Base-by-base conservation (phyloP, 495 filamentous ascomycete genomes). In the Entonaema liquescens region DNA sequence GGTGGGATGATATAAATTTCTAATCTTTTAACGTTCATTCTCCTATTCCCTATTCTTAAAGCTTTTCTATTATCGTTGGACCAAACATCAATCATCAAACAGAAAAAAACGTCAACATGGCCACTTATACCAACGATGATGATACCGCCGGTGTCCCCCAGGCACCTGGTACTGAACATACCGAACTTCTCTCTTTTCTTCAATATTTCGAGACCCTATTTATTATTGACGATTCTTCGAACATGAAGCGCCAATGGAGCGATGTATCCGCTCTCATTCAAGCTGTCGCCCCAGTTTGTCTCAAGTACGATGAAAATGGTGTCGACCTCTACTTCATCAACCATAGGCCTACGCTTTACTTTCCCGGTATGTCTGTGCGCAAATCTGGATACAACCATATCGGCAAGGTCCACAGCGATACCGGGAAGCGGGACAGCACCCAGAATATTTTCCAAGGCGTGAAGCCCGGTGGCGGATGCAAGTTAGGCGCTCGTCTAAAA, bases 371-470 rank as follows among this genome's bases (percentile, higher is more conserved):
- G 64, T 63, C 59, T 28, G 64, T 72, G 7, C 69, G 69, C 52
- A 72, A 72, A 44, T 72, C 69, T 11, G 69, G 69, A 13, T 72
- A 72, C 29, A 72, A 72, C 64, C 69, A 72, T 40, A 72, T 72
- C 49, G 64, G 64, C 19, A 47, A 72, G 25, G 69, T 72, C 50
- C 63, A 72, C 47, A 64, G 69, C 64, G 69, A 63, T 35, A 64
- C 26, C 26, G 69, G 63, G 3, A 62, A 67, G 59, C 31, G 58
- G 25, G 69, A 72, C 59, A 72, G 69, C 69, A 58, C 69, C 13
- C 69, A 72, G 23, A 49, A 17, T 12, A 72, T 72, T 33, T 72
- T 72, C 59, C 69, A 64, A 4, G 29, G n/a, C 21, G 69, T 72
- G 11, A 72, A 72, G 69, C 58, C 69, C 11, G 69, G 69, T 42